A percentile compares a stretch with the other conserved stretches of the same genome.
These are phyloP conservation scores for Mycotypha africana DNA, from an alignment of 371 early-diverging fungal genomes.

Conservation along the genomic window DNA sequence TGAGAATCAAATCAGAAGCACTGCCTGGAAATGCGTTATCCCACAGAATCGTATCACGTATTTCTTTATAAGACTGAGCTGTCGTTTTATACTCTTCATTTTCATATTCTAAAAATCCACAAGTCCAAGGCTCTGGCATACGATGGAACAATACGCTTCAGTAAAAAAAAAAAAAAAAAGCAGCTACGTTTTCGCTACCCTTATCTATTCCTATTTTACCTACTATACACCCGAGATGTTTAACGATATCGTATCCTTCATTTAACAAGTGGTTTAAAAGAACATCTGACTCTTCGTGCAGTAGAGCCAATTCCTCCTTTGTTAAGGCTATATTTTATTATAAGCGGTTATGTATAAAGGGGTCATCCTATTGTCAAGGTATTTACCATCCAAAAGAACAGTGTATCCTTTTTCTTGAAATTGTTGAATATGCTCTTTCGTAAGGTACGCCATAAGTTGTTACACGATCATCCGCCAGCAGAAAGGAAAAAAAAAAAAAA, in stretches of 20 bases:
- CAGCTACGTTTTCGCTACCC: too few relatives aligned
- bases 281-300: constrained; percentile 43
- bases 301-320: constrained; percentile 16
- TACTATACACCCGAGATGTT: constrained; percentile 47
- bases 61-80: constrained; percentile 13
- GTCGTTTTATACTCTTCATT: constrained; percentile 17
- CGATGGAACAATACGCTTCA: too few relatives aligned
- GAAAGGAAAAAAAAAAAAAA: too few relatives aligned
- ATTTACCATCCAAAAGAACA: constrained; percentile 5
- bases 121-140: constrained; percentile 43
- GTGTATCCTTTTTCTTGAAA: constrained; percentile 9
- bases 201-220: too few relatives aligned
- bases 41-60: constrained; percentile 23
- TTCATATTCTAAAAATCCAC: constrained; percentile 38
- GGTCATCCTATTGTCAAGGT: background rate
- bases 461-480: too few relatives aligned
- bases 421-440: background rate
- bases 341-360: background rate
- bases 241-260: constrained; percentile 36
- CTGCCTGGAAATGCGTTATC: background rate
- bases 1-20: constrained; percentile 20
- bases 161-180: too few relatives aligned
- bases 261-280: constrained; percentile 45
- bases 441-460: too few relatives aligned
- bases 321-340: constrained; percentile 15